Conservation (phyloP, 371 early-diverging fungal genomes). For the Mortierella sp. region DNA sequence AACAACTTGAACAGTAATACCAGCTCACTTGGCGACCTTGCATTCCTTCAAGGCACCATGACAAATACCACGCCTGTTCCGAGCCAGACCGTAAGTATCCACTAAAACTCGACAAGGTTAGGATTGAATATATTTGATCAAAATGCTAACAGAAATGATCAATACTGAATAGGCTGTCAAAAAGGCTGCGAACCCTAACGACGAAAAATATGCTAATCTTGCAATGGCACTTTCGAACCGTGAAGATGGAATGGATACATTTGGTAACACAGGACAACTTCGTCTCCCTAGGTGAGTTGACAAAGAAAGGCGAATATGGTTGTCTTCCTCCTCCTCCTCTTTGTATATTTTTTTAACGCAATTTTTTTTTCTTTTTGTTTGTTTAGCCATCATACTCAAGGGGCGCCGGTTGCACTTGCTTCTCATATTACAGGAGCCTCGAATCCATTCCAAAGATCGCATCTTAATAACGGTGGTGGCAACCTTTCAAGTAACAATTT, state of each 20-base stretch:
- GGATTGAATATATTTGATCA: constrained; percentile 4
- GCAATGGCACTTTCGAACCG: constrained; percentile 42
- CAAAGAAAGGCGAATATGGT: not conserved
- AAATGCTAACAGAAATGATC: too few relatives aligned
- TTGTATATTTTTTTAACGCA: not conserved
- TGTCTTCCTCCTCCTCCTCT: not conserved
- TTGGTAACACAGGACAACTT: constrained; percentile 64
- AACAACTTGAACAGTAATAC: constrained; percentile 27
- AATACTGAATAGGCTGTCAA: not conserved
- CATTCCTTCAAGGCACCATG: constrained; percentile 47
- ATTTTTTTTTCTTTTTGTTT: not conserved
- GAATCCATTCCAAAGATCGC: constrained; percentile 44
- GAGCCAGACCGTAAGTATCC: constrained; percentile 28
- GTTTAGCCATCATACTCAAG: constrained; percentile 28
- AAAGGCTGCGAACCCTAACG: constrained; percentile 26
- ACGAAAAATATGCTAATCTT: constrained; percentile 45
- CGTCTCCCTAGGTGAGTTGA: constrained; percentile 61
- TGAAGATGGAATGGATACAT: constrained; percentile 67
- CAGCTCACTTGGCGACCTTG: constrained; percentile 39
- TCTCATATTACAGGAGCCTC: constrained; percentile 29
- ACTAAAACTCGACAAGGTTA: constrained; percentile 25
- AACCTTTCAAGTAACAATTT: constrained; percentile 22
- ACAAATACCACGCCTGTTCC: constrained; percentile 12
- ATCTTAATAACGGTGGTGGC: constrained; percentile 9
- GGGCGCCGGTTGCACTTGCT: constrained; percentile 22